Percentiles rank a stretch among this genome's conserved stretches.
Evolutionary conservation across 2,329 filamentous ascomycete species (phyloP).

Genomic region (Talaromyces islandicus): DNA sequence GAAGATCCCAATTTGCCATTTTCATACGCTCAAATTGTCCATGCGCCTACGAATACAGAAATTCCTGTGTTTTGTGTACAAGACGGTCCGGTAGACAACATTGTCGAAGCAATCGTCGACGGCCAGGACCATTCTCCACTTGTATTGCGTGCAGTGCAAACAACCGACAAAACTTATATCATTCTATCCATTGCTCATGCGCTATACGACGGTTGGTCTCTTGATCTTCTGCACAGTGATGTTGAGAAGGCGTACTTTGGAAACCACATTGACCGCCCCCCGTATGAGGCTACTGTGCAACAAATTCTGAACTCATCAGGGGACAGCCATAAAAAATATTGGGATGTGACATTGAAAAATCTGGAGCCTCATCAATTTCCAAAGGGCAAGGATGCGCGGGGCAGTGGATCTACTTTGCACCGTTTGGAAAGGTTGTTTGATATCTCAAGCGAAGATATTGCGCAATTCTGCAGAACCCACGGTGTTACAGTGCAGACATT

Average conservation of each 20-base stretch:
- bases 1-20: slow-evolving; percentile 53
- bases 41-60: slow-evolving; percentile 21
- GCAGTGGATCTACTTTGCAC: slow-evolving; percentile 16
- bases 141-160: slow-evolving; percentile 32
- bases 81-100: slow-evolving; percentile 16
- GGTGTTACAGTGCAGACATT: slow-evolving; percentile 71
- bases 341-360: slow-evolving; percentile 61
- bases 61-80: slow-evolving; percentile 24
- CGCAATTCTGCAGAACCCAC: slow-evolving; percentile 57
- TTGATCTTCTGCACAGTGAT: slow-evolving; percentile 66
- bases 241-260: slow-evolving; percentile 59
- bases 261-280: slow-evolving; percentile 35
- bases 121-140: slow-evolving; percentile 21
- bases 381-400: slow-evolving; percentile 14
- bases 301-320: slow-evolving; percentile 46
- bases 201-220: slow-evolving; percentile 83
- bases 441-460: slow-evolving; percentile 38
- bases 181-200: slow-evolving; percentile 75
- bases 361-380: slow-evolving; percentile 39
- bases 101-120: slow-evolving; percentile 11
- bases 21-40: slow-evolving; percentile 54
- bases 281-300: slow-evolving; percentile 51
- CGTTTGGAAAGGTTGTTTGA: slow-evolving; percentile 20
- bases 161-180: slow-evolving; percentile 35
- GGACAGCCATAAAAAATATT: slow-evolving; percentile 56